phyloP scores from a whole-genome alignment of 768 basidiomycete genomes.

The Pleurotus platypus region DNA sequence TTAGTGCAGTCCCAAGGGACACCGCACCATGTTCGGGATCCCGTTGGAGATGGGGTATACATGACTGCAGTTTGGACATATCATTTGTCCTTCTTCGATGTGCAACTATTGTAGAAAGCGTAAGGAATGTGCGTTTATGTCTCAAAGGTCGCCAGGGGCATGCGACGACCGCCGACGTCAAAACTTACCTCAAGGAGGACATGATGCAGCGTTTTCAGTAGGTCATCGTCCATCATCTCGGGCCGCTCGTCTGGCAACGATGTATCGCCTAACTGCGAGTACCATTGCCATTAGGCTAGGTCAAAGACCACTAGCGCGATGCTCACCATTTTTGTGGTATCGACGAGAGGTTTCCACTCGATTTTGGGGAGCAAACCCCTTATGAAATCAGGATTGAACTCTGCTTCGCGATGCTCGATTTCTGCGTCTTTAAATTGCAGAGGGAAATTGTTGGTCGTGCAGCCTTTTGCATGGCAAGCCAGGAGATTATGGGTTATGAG shows the following conservation, averaged over 20 bases:
- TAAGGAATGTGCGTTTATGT: neutral
- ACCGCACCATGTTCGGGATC: slow-evolving; percentile 93
- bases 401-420: slow-evolving; percentile 78
- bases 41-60: slow-evolving; percentile 90
- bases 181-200: slow-evolving; percentile 80
- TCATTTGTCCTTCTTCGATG: slow-evolving; percentile 89
- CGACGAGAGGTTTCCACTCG: slow-evolving; percentile 86
- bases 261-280: slow-evolving; percentile 74
- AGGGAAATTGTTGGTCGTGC: slow-evolving; percentile 95
- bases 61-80: slow-evolving; percentile 89
- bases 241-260: slow-evolving; percentile 73
- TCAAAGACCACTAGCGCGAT: neutral
- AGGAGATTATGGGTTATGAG: slow-evolving; percentile 95
- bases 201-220: slow-evolving; percentile 82
- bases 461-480: slow-evolving; percentile 90
- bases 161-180: slow-evolving; percentile 9
- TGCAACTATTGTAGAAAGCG: slow-evolving; percentile 59
- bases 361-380: slow-evolving; percentile 80
- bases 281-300: neutral
- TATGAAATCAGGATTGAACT: slow-evolving; percentile 88
- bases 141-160: no score
- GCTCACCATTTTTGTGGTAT: slow-evolving; percentile 73
- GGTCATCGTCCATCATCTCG: slow-evolving; percentile 76
- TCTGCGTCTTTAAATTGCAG: slow-evolving; percentile 76
- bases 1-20: no score